Conservation (phyloP, 345 rosid species). For the Hirschfeldia incana region DNA sequence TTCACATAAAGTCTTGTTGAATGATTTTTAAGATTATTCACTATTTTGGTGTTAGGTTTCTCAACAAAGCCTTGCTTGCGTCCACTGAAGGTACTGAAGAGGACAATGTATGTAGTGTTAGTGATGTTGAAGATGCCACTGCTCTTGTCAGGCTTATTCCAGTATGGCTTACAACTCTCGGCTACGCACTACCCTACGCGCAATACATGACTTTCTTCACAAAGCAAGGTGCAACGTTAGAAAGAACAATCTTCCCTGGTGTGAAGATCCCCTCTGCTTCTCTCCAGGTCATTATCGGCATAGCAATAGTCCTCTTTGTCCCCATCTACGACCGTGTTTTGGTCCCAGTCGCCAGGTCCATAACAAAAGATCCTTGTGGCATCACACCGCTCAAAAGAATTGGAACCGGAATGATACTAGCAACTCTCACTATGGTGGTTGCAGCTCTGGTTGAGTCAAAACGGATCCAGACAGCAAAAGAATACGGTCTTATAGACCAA, state of each 20-base stretch:
- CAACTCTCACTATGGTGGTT: slow-evolving; percentile 22
- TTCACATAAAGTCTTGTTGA: not conserved
- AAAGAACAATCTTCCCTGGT: slow-evolving; percentile 42
- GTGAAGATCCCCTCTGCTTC: slow-evolving; percentile 34
- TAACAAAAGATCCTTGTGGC: slow-evolving; percentile 20
- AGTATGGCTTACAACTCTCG: slow-evolving; percentile 40
- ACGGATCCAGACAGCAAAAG: slow-evolving; percentile 26
- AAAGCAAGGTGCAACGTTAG: slow-evolving; percentile 59
- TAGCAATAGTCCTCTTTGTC: slow-evolving; percentile 40
- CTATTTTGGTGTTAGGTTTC: not conserved
- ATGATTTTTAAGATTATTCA: not conserved
- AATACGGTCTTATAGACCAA: slow-evolving; percentile 1
- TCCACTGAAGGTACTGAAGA: not conserved
- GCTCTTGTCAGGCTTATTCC: slow-evolving; percentile 47
- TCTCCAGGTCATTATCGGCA: slow-evolving; percentile 45
- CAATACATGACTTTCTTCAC: slow-evolving; percentile 47
- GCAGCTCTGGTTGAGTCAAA: slow-evolving; percentile 44
- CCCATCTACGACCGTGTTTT: slow-evolving; percentile 52
- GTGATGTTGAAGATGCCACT: slow-evolving; percentile 53
- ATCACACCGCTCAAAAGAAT: not conserved
- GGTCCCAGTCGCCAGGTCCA: slow-evolving; percentile 42
- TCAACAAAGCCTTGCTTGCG: not conserved
- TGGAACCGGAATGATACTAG: not conserved
- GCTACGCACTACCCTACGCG: not conserved
- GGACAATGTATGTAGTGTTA: not conserved